A percentile compares a stretch with the other conserved stretches of the same genome.
Evolutionary conservation across 345 rosid genomes (phyloP).

Genomic region (Salix suchowensis): DNA sequence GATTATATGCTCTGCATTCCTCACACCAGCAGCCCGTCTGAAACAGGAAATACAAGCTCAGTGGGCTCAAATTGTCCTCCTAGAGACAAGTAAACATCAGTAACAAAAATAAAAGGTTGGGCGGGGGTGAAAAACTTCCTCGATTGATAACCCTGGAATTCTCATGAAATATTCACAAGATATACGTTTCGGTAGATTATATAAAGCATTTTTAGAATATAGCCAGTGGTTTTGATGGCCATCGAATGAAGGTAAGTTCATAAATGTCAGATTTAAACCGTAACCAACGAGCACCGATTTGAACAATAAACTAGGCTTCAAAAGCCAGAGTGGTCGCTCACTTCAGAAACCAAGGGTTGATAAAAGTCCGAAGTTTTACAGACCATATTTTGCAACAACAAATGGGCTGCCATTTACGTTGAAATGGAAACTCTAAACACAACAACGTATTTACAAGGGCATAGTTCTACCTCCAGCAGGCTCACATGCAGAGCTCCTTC

Average conservation of each 20-base stretch:
- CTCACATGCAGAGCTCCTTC: not conserved
- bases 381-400: constrained; percentile 2
- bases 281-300: not conserved
- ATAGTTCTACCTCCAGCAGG: not conserved
- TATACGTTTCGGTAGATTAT: not conserved
- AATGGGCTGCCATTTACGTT: not conserved
- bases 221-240: not conserved
- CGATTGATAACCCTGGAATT: not conserved
- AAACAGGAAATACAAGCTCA: not conserved
- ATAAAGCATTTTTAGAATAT: not conserved
- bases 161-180: not conserved
- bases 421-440: not conserved
- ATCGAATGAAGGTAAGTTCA: not conserved
- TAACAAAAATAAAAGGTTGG: not conserved
- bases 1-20: not conserved
- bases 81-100: not conserved
- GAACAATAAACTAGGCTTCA: not conserved
- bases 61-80: not conserved
- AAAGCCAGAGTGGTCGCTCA: not conserved
- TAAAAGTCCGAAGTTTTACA: not conserved
- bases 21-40: not conserved
- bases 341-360: not conserved
- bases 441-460: constrained; percentile 7
- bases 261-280: not conserved
- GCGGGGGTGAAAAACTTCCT: not conserved